Conservation (phyloP, 441 rosid species). For the Isatis lusitanica region DNA sequence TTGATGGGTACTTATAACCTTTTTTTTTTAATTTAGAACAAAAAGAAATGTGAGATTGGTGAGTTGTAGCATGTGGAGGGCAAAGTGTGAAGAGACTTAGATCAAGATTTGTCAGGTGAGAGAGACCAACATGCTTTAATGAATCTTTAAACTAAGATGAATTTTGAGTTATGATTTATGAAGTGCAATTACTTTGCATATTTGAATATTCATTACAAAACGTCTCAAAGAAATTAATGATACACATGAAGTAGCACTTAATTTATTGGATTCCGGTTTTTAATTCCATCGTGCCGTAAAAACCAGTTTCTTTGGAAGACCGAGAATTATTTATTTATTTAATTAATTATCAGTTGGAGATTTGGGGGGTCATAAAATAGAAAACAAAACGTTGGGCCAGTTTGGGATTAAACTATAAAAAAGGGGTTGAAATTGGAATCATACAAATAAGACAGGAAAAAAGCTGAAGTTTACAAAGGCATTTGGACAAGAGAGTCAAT, state of each 20-base stretch:
- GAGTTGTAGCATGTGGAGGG: slow-evolving; percentile 25
- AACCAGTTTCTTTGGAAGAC: slow-evolving; percentile 19
- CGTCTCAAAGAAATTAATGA: slow-evolving; percentile 16
- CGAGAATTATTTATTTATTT: background rate
- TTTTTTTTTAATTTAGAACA: background rate
- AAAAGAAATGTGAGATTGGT: slow-evolving; percentile 13
- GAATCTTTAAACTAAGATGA: slow-evolving; percentile 38
- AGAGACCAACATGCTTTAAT: slow-evolving; percentile 66
- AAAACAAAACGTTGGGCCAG: slow-evolving; percentile 26
- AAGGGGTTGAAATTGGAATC: slow-evolving; percentile 42
- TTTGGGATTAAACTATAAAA: slow-evolving; percentile 7
- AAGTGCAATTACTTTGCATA: background rate
- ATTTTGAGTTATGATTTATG: slow-evolving; percentile 17
- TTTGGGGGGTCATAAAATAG: background rate
- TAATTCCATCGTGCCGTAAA: slow-evolving; percentile 33
- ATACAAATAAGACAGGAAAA: slow-evolving; percentile 40
- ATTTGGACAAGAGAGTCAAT: slow-evolving; percentile 80
- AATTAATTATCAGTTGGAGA: background rate
- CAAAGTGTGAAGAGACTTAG: slow-evolving; percentile 19
- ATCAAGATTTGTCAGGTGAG: slow-evolving; percentile 43
- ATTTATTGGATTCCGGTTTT: slow-evolving; percentile 24
- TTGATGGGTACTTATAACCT: background rate
- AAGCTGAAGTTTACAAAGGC: slow-evolving; percentile 70
- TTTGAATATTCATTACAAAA: slow-evolving; percentile 1
- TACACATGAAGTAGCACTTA: slow-evolving; percentile 26